Percentiles rank a stretch among this genome's conserved stretches.
Conservation (phyloP, 345 rosid genomes). For the Syzygium oleosum region DNA sequence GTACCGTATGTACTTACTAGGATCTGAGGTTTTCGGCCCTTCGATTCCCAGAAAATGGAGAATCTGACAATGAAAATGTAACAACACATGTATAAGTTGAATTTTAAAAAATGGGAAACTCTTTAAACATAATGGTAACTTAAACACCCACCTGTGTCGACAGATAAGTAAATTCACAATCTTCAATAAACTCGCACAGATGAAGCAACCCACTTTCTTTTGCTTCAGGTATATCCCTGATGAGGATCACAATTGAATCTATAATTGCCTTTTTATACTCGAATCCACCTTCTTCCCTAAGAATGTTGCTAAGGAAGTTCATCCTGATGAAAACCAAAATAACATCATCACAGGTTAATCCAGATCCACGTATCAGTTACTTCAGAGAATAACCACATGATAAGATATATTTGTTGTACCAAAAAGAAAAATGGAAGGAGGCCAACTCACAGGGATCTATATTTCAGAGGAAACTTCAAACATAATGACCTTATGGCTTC, state of each 20-base stretch:
- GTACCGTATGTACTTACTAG: slow-evolving; percentile 92
- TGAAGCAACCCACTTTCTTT: slow-evolving; percentile 97
- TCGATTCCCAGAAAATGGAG: slow-evolving; percentile 96
- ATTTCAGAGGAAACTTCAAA: slow-evolving; percentile 91
- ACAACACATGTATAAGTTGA: background rate
- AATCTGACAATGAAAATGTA: slow-evolving; percentile 35
- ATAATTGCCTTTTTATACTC: slow-evolving; percentile 97
- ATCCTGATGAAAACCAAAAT: slow-evolving; percentile 48
- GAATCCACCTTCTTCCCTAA: slow-evolving; percentile 99
- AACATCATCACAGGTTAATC: background rate
- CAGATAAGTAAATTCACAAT: slow-evolving; percentile 98
- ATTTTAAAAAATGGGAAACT: background rate
- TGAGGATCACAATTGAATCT: slow-evolving; percentile 93
- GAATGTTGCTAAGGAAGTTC: slow-evolving; percentile 97
- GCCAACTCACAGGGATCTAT: slow-evolving; percentile 78
- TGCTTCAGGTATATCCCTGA: slow-evolving; percentile 97
- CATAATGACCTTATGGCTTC: slow-evolving; percentile 98
- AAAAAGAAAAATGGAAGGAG: background rate
- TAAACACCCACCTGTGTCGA: slow-evolving; percentile 69
- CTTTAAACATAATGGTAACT: background rate
- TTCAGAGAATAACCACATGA: background rate
- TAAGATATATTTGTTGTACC: background rate
- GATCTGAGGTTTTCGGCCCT: slow-evolving; percentile 94
- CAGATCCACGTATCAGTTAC: background rate
- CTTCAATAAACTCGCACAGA: slow-evolving; percentile 98